These are phyloP conservation scores for Aspergillus steynii DNA, from an alignment of 495 filamentous ascomycete genomes.

Conservation along the genomic window DNA sequence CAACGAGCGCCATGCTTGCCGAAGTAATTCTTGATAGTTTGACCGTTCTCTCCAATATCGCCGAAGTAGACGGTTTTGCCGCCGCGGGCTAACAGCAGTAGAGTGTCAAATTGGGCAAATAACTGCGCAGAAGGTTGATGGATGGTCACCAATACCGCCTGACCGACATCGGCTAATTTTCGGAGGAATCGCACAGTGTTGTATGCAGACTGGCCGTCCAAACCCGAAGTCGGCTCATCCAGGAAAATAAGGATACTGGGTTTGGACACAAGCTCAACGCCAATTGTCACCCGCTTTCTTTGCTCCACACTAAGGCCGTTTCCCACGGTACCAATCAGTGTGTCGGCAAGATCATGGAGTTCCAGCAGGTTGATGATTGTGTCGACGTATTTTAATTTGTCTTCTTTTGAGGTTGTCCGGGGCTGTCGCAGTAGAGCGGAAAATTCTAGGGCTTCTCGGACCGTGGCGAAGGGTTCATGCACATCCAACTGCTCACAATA, in stretches of 20 bases:
- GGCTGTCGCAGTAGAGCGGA: constrained; percentile 58
- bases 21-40: constrained; percentile 68
- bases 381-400: constrained; percentile 61
- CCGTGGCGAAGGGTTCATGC: constrained; percentile 57
- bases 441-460: constrained; percentile 60
- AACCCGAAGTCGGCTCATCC: constrained; percentile 74
- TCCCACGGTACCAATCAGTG: constrained; percentile 52
- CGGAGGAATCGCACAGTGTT: constrained; percentile 63
- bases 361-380: constrained; percentile 59
- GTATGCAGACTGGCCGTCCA: constrained; percentile 64
- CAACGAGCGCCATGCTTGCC: constrained; percentile 72
- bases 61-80: constrained; percentile 76
- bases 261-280: constrained; percentile 66
- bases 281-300: constrained; percentile 65
- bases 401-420: constrained; percentile 43
- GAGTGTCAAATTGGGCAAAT: constrained; percentile 71
- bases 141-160: constrained; percentile 72
- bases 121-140: constrained; percentile 73
- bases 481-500: constrained; percentile 64
- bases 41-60: constrained; percentile 53
- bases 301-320: constrained; percentile 59
- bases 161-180: constrained; percentile 64
- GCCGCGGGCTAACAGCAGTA: constrained; percentile 66
- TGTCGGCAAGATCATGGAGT: constrained; percentile 54
- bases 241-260: constrained; percentile 71